Percentiles rank a stretch among this genome's conserved stretches.
These are phyloP conservation scores for Vaccinium myrtillus DNA, from an alignment of 148 eudicot species.

Conservation along the genomic window DNA sequence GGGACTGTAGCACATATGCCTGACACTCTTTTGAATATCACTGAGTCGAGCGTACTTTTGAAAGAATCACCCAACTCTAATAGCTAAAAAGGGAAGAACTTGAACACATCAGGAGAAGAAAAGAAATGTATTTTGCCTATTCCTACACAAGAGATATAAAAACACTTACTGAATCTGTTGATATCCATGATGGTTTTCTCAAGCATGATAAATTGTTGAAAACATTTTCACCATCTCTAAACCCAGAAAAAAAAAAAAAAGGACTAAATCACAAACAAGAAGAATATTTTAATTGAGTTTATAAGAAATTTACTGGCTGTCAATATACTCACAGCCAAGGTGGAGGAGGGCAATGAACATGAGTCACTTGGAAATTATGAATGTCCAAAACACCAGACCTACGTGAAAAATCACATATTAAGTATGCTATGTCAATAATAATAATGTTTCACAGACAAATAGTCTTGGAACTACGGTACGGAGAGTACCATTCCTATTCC, in stretches of 20 bases:
- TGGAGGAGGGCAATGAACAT: constrained; percentile 98
- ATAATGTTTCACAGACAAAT: neutral
- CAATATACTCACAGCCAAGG: constrained; percentile 78
- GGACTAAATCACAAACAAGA: neutral
- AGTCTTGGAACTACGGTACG: neutral
- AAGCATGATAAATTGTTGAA: constrained; percentile 34
- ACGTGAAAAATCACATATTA: constrained; percentile 10
- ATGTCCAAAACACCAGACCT: constrained; percentile 91
- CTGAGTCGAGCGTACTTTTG: neutral
- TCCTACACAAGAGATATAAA: neutral
- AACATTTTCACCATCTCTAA: constrained; percentile 48
- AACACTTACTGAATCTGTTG: constrained; percentile 58
- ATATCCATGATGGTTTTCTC: constrained; percentile 80
- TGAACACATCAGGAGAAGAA: neutral
- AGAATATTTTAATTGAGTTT: neutral
- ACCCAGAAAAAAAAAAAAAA: constrained; percentile 16
- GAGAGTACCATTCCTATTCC: too few relatives aligned
- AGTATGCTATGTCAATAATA: neutral
- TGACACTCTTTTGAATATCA: neutral
- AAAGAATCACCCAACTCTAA: neutral
- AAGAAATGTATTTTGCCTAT: neutral
- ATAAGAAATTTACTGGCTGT: neutral
- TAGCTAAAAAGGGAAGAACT: neutral
- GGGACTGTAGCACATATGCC: neutral
- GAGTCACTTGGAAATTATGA: constrained; percentile 64